A percentile compares a stretch with the other conserved stretches of the same genome.
These are phyloP conservation scores for Alternaria sp. DNA, from an alignment of 2,329 filamentous ascomycete genomes.

Conservation along the genomic window DNA sequence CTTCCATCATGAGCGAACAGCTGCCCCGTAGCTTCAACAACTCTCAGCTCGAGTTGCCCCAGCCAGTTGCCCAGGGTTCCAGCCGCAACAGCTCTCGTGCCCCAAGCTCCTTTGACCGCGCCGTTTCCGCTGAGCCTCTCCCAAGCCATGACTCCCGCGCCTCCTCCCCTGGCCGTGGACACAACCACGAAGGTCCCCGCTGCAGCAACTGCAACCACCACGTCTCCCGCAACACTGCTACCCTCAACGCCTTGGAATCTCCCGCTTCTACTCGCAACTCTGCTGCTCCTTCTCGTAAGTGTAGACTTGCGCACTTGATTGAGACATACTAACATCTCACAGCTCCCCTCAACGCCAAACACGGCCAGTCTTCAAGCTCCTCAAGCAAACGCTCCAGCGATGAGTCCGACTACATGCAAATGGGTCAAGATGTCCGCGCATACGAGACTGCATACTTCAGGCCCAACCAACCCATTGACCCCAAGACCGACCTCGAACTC, in stretches of 20 bases:
- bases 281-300: slow-evolving; percentile 41
- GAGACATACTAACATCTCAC: slow-evolving; percentile 11
- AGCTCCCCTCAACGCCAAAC: slow-evolving; percentile 31
- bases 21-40: slow-evolving; percentile 40
- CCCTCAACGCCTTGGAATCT: slow-evolving; percentile 45
- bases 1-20: slow-evolving; percentile 45
- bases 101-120: slow-evolving; percentile 50
- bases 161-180: slow-evolving; percentile 40
- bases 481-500: slow-evolving; percentile 49
- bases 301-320: not conserved
- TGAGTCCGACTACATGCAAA: slow-evolving; percentile 47
- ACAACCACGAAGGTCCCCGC: slow-evolving; percentile 37
- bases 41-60: slow-evolving; percentile 45
- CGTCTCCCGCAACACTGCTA: slow-evolving; percentile 40
- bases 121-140: slow-evolving; percentile 49
- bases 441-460: slow-evolving; percentile 49
- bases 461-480: slow-evolving; percentile 40
- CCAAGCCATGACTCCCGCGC: slow-evolving; percentile 41
- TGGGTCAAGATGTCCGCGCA: slow-evolving; percentile 37
- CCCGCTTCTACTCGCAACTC: slow-evolving; percentile 21
- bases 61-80: slow-evolving; percentile 38
- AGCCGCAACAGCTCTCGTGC: slow-evolving; percentile 47
- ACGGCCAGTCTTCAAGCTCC: slow-evolving; percentile 33
- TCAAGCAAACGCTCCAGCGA: slow-evolving; percentile 47
- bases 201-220: slow-evolving; percentile 47